Percentiles rank a stretch among this genome's conserved stretches.
Conservation (phyloP, 768 basidiomycete species). For the Rhizopogon vinicolor region DNA sequence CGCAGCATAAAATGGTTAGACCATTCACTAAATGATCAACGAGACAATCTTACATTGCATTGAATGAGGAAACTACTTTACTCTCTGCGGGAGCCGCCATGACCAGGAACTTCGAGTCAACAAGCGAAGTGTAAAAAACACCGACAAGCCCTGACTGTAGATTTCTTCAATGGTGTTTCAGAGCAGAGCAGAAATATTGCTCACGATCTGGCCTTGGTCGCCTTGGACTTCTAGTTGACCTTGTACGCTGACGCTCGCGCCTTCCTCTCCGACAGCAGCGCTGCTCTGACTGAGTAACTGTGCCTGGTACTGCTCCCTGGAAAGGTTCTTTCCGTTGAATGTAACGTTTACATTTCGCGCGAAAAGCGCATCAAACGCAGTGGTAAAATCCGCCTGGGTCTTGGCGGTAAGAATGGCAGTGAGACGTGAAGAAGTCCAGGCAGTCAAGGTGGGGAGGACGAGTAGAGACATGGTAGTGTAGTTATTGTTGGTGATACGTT, state of each 20-base stretch:
- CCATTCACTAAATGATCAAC: neutral
- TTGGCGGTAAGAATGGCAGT: conserved; percentile 35
- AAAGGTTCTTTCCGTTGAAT: conserved; percentile 36
- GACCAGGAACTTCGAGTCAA: conserved; percentile 29
- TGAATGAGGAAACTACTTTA: conserved; percentile 32
- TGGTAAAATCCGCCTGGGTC: conserved; percentile 27
- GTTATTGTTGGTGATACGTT: neutral
- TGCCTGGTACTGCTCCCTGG: conserved; percentile 36
- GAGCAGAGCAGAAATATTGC: neutral
- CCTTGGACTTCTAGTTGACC: conserved; percentile 24
- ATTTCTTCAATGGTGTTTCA: neutral
- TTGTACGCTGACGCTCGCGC: conserved; percentile 18
- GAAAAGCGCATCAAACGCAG: conserved; percentile 38
- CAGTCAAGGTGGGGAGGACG: conserved; percentile 36
- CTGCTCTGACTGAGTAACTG: conserved; percentile 28
- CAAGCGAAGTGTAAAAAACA: conserved; percentile 32
- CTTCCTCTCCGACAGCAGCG: conserved; percentile 9
- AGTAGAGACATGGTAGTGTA: conserved; percentile 19
- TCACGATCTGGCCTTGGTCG: conserved; percentile 21
- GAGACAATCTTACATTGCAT: conserved; percentile 29
- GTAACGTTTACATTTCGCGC: conserved; percentile 29
- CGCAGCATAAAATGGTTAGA: neutral
- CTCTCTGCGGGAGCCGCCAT: conserved; percentile 28
- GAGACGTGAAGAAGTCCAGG: conserved; percentile 38
- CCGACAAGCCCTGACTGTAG: conserved; percentile 27